phyloP scores from a whole-genome alignment of 768 basidiomycete species.

The Tylopilus subfusipes region DNA sequence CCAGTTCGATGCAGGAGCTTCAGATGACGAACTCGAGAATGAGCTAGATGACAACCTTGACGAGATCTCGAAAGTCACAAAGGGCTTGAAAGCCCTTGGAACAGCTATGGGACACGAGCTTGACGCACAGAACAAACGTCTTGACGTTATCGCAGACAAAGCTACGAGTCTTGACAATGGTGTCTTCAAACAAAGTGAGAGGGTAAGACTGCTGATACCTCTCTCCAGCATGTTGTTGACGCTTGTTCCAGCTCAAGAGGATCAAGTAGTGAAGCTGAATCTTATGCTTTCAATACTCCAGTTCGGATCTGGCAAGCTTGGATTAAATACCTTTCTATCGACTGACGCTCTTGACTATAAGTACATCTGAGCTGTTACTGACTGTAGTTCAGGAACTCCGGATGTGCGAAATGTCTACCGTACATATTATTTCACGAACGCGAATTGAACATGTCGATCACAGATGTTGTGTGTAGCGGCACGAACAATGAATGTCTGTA shows the following conservation, averaged over 20 bases:
- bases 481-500: no score
- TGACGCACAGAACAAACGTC: constrained; percentile 77
- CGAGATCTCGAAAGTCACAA: constrained; percentile 76
- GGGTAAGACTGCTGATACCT: constrained; percentile 45
- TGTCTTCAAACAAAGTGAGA: constrained; percentile 79
- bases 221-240: constrained; percentile 8
- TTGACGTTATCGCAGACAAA: constrained; percentile 77
- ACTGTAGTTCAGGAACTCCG: neutral
- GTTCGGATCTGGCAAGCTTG: neutral
- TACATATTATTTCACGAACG: neutral
- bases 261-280: constrained; percentile 41
- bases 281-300: neutral
- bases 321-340: constrained; percentile 19
- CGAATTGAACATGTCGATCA: no score
- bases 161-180: constrained; percentile 69
- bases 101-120: constrained; percentile 86
- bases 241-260: constrained; percentile 48
- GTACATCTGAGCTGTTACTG: neutral
- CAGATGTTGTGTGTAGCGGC: no score
- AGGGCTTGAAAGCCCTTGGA: constrained; percentile 74
- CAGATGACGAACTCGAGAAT: constrained; percentile 93
- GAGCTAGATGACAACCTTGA: constrained; percentile 90
- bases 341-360: neutral
- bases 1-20: constrained; percentile 87
- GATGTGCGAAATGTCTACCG: neutral